Base-by-base conservation (phyloP, 2,329 filamentous ascomycete species). In the Aspergillus brasiliensis region DNA sequence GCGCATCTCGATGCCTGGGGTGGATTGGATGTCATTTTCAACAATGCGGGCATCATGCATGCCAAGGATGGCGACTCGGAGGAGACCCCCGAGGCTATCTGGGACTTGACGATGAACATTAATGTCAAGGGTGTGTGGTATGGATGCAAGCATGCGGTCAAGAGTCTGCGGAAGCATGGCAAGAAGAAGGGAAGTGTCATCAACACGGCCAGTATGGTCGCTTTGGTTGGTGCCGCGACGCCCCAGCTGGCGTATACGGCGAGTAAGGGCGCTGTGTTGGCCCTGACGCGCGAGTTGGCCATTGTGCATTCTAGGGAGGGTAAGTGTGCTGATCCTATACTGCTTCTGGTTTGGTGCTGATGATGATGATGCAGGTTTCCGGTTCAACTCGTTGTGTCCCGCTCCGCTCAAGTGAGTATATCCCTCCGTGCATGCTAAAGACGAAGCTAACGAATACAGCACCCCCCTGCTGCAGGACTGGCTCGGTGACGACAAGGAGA, bases 111-210 rank as follows among this genome's bases (percentile, higher is more conserved):
- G 4, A 92, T 96, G 63, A 88, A 87, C 75, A 96, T 97, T 82
- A 97, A 97, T 78, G 93, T 97, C 77, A 97, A 97, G 85, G 93
- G 93, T 46, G 93, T 97, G n/a, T 97, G 93, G 93, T 97, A 87
- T 76, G 93, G 93, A 62, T 89, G 88, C 84, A 97, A 97, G 84
- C 91, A 97, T 76, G 92, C 93, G 6, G 88, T 97, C 27, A 82
- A 94, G 53, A 86, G 91, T 47, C 83, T 97, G 69, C 89, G 92
- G 65, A 88, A 87, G 69, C 83, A 96, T 82, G 84, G 85, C 57
- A 97, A 97, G 86, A 86, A 82, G 47, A 86, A 84, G 69, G 91
- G 86, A 54, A 92, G 88, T 77, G 87, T 97, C 78, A 93, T 97
- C 84, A 97, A 97, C 83, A 96, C 92, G 2, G 92, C 92, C 25